Base-by-base conservation (phyloP, 257 asterid genomes). In the Lavandula angustifolia region DNA sequence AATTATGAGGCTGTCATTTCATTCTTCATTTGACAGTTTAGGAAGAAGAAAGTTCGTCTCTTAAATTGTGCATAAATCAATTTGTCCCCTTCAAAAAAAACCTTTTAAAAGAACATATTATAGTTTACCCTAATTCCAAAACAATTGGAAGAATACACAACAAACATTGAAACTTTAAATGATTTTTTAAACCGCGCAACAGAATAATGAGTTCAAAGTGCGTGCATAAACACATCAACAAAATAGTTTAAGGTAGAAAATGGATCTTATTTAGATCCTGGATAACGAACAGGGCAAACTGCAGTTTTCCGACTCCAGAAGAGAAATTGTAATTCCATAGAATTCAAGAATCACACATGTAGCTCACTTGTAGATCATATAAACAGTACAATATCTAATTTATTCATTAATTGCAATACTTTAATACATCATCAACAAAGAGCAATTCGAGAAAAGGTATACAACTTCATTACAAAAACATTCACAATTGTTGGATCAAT, bases 161-260 rank as follows among this genome's bases (percentile, higher is more conserved):
- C 8, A 42, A 42, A 33, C 17, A 31, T 42, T 29, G 62, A 42
- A 38, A 43, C 42, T 33, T 40, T 27, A 57, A 10, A 37, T 5
- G 27, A 46, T 48, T 7, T 22, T 13, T 11, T 17, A 34, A 34
- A 38, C 18, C 9, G 17, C 18, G 34, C 11, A 60, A 13, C 7
- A 70, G 31, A 59, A 18, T 32, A 43, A 3, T 62, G 70, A 62
- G 63, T 52, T 69, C 7, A 14, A 65, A 54, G 52, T 6, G 62
- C 4, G 22, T 17, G 22, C 11, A 5, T 16, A 51, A 66, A 48
- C 46, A 16, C n/a, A 40, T 6, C 43, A 22, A 22, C 27, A 22
- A 22, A 22, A 22, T 22, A 22, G 27, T 22, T 22, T 22, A 22
- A 1, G 27, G 27, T 22, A 22, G 27, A 22, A 22, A 22, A 22